Percentiles rank a stretch among this genome's conserved stretches.
Conservation (phyloP, 495 filamentous ascomycete species). For the Penicillium cinerascens region DNA sequence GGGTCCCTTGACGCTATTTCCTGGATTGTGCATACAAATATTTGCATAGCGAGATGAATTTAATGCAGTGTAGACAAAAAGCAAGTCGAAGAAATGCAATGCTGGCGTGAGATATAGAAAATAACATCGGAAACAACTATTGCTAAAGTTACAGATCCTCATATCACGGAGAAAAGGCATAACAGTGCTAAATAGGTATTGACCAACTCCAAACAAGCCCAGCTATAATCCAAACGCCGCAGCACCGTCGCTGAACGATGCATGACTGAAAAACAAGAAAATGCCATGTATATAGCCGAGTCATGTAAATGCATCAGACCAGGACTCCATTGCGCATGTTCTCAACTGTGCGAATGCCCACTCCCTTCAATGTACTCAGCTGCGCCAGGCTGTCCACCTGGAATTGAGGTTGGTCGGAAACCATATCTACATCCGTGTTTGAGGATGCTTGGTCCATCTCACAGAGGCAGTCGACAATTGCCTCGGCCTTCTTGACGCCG, state of each 20-base stretch:
- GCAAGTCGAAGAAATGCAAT: too few species aligned
- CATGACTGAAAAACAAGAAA: conserved; percentile 20
- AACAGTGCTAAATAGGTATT: not conserved
- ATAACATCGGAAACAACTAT: not conserved
- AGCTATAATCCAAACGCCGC: conserved; percentile 24
- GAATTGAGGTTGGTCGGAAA: conserved; percentile 26
- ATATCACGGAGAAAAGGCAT: not conserved
- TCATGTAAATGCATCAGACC: conserved; percentile 25
- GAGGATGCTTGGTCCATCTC: conserved; percentile 37
- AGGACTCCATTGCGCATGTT: conserved; percentile 51
- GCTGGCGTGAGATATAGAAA: not conserved
- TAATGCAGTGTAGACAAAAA: not conserved
- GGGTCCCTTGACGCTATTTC: not conserved
- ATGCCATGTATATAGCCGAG: conserved; percentile 16
- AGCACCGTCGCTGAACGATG: conserved; percentile 41
- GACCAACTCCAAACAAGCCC: not conserved
- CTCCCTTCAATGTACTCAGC: conserved; percentile 48
- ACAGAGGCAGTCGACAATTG: conserved; percentile 50
- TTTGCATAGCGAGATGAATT: not conserved
- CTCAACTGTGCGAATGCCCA: conserved; percentile 51
- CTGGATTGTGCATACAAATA: not conserved
- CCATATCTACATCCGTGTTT: conserved; percentile 14
- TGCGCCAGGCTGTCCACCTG: conserved; percentile 43
- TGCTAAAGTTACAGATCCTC: not conserved
- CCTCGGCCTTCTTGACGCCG: conserved; percentile 53